Evolutionary conservation across 176 grass and related monocot species (phyloP), one percentile per base, ranked within the genome.

Genomic region (Aegilops bicornis): DNA sequence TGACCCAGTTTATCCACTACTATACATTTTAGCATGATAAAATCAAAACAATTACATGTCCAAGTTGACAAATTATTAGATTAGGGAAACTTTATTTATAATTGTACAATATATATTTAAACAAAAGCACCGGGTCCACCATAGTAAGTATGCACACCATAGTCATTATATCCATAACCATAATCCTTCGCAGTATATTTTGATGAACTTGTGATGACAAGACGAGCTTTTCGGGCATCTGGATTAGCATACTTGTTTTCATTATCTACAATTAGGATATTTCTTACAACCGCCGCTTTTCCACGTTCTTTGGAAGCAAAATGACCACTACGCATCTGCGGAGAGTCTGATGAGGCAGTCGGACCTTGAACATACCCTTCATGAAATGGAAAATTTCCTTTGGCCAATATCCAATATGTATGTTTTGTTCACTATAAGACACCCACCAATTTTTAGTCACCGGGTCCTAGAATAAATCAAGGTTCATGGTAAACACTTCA

Each of bases 391-490:
- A 90, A 15, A 90, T 14, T 30, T 16, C 15, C 7, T 63, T 15
- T 12, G 82, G 88, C 88, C 83, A 89, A 14, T 89, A 90, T 60
- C 78, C 83, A 22, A 82, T 31, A 2, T 60, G 76, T 29, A 16
- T 86, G 29, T 33, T 66, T 7, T 13, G 6, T 48, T 77, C 39
- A 13, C 35, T 35, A 1, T 35, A 61, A 15, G 15, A 9, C 11
- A 90, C 35, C 83, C 77, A 90, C 88, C 83, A 86, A 62, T 82
- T 25, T 23, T 56, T 65, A 10, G 13, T 78, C 31, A 61, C 27
- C 1, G 9, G 64, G 12, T 89, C 83, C 88, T 89, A 74, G 19
- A 29, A 15, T 48, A 25, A 69, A 33, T 70, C 32, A 37, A 65
- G n/a, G 12, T 63, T 62, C n/a, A 61, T n/a, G 16, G 17, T 11